Evolutionary conservation across 225 moss, liverwort and hornwort species (phyloP).

Genomic region (Neckera pumila): DNA sequence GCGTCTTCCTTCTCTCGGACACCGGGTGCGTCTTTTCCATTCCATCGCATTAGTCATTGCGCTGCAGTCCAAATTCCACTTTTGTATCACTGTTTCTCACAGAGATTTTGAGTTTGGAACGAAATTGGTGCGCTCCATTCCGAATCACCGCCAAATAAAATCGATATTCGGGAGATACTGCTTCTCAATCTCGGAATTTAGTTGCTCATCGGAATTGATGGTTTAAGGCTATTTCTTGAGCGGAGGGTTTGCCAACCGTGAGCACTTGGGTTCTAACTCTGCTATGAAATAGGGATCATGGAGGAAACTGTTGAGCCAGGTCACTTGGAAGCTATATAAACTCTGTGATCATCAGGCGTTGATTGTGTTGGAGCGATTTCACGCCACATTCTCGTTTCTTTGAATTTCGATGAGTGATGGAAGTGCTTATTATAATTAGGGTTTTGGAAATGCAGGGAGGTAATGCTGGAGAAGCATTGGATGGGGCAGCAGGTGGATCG

Average conservation of each 20-base stretch:
- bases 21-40: constrained; percentile 34
- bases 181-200: background rate
- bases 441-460: constrained; percentile 52
- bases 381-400: background rate
- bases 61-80: background rate
- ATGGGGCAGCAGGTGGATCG: constrained; percentile 95
- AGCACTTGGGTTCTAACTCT: background rate
- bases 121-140: background rate
- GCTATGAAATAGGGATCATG: background rate
- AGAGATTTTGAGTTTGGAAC: background rate
- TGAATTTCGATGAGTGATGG: background rate
- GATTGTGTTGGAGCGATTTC: background rate
- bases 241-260: background rate
- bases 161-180: background rate
- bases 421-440: background rate
- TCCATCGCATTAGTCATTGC: background rate
- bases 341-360: background rate
- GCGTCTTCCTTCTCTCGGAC: constrained; percentile 83
- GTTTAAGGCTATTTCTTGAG: background rate
- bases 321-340: background rate
- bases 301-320: background rate
- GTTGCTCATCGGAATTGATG: background rate
- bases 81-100: background rate
- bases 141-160: background rate
- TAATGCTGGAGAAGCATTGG: constrained; percentile 98